Evolutionary conservation across 1,284 basidiomycete species (phyloP), one percentile per base, ranked within the genome.

Genomic region (Austroboletus niveus): DNA sequence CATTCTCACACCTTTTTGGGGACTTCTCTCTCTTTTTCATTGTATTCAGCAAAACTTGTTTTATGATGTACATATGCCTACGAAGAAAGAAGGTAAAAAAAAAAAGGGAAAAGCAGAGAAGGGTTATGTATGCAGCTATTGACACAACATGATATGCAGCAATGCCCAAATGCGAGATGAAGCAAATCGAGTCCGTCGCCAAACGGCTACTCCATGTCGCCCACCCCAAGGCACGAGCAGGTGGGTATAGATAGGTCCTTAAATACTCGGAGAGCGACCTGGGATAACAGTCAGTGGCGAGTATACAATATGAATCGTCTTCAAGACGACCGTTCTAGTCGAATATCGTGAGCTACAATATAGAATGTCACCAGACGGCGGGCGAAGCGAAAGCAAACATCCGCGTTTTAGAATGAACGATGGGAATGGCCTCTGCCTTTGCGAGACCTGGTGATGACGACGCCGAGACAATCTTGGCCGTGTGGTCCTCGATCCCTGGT

Each of bases 351-450:
- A 57, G 40, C 42, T 64, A 67, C 54, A 57, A 52, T 63, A 61
- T 1, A 10, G 14, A 4, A 20, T 8, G 12, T 66, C 75, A 81
- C 80, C 80, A 81, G 5, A 68, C 65, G 5, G 74, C 64, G 1
- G 78, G 76, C 9, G 70, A 66, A 27, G 79, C 79, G 54, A 72
- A 72, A 3, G 79, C 76, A 29, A 75, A 80, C 66, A 78, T 76
- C 61, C 77, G 76, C 1, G 52, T 59, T 65, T 70, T 77, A 65
- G 60, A 69, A 36, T 54, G 62, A 57, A 53, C 54, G 54, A 62
- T 1, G 0, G 68, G 68, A 20, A 69, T 61, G 7, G 68, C 57
- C 24, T 70, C 66, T 9, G 55, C 59, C 22, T 57, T 65, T 46
- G 66, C 32, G 52, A 75, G 61, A 22, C 59, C 54, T 12, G 69